These are phyloP conservation scores for Sporopachydermia quercuum DNA, from an alignment of 805 yeast species.

Conservation along the genomic window DNA sequence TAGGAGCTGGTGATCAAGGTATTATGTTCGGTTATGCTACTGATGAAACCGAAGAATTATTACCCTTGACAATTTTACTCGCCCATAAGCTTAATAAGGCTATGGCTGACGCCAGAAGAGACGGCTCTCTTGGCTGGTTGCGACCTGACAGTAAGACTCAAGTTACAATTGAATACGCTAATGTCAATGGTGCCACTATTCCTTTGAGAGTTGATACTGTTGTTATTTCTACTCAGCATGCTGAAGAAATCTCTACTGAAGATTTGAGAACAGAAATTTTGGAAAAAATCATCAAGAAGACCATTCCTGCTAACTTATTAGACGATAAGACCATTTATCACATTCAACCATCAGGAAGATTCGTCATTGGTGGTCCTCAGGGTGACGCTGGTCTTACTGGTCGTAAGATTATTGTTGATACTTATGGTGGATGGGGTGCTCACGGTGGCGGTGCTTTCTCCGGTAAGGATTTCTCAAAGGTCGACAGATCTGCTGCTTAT, in stretches of 20 bases:
- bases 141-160: slow-evolving; percentile 92
- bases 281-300: slow-evolving; percentile 57
- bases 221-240: slow-evolving; percentile 80
- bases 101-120: slow-evolving; percentile 78
- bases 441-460: slow-evolving; percentile 97
- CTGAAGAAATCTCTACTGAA: slow-evolving; percentile 68
- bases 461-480: slow-evolving; percentile 88
- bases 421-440: slow-evolving; percentile 94
- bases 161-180: slow-evolving; percentile 73
- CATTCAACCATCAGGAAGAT: slow-evolving; percentile 87
- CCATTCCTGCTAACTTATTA: slow-evolving; percentile 61
- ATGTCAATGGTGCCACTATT: slow-evolving; percentile 73
- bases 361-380: slow-evolving; percentile 91
- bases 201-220: slow-evolving; percentile 80
- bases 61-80: slow-evolving; percentile 70
- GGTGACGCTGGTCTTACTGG: slow-evolving; percentile 95
- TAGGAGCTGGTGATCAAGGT: slow-evolving; percentile 96
- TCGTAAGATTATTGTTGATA: slow-evolving; percentile 84
- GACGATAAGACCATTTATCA: slow-evolving; percentile 78
- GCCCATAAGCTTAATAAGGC: slow-evolving; percentile 79
- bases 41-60: slow-evolving; percentile 76
- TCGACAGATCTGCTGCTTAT: slow-evolving; percentile 87
- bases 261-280: slow-evolving; percentile 53
- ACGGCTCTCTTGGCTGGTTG: slow-evolving; percentile 70
- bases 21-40: slow-evolving; percentile 91